Percentiles rank a stretch among this genome's conserved stretches.
Evolutionary conservation across 2,329 filamentous ascomycete genomes (phyloP).

Genomic region (Westerdykella sp.): DNA sequence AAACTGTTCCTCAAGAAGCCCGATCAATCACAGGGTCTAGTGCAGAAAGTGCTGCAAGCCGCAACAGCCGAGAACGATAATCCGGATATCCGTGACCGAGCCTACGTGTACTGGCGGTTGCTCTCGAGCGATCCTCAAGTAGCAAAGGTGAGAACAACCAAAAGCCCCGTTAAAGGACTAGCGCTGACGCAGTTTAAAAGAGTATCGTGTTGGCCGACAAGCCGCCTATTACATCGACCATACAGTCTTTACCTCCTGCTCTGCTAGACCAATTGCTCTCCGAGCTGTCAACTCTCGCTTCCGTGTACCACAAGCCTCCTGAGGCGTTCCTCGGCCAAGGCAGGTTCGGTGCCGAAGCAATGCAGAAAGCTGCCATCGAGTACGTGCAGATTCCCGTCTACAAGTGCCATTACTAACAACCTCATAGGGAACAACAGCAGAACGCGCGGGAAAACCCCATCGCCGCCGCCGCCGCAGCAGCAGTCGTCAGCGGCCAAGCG

Average conservation of each 20-base stretch:
- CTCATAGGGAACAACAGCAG: conserved; percentile 69
- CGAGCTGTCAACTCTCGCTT: conserved; percentile 90
- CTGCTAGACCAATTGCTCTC: conserved; percentile 84
- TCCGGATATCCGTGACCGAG: conserved; percentile 91
- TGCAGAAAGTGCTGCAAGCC: conserved; percentile 88
- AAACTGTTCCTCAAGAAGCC: conserved; percentile 98
- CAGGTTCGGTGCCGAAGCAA: conserved; percentile 84
- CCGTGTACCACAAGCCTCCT: conserved; percentile 96
- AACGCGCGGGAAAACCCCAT: conserved; percentile 92
- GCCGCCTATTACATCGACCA: conserved; percentile 88
- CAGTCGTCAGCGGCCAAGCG: conserved; percentile 51
- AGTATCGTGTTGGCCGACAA: conserved; percentile 90
- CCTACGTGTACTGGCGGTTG: conserved; percentile 97
- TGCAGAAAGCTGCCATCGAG: conserved; percentile 92
- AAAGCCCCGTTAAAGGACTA: not conserved
- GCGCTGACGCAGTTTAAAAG: conserved; percentile 33
- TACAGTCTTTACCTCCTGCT: conserved; percentile 75
- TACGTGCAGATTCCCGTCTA: conserved; percentile 29
- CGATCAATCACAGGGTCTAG: conserved; percentile 79
- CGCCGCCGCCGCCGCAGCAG: conserved; percentile 70
- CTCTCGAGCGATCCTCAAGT: conserved; percentile 86
- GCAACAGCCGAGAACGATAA: conserved; percentile 96
- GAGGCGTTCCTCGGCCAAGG: conserved; percentile 98
- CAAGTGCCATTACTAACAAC: conserved; percentile 6
- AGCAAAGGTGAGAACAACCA: conserved; percentile 62